These are phyloP conservation scores for Ustilago vetiveriae DNA, from an alignment of 1,284 basidiomycete genomes.

Conservation along the genomic window DNA sequence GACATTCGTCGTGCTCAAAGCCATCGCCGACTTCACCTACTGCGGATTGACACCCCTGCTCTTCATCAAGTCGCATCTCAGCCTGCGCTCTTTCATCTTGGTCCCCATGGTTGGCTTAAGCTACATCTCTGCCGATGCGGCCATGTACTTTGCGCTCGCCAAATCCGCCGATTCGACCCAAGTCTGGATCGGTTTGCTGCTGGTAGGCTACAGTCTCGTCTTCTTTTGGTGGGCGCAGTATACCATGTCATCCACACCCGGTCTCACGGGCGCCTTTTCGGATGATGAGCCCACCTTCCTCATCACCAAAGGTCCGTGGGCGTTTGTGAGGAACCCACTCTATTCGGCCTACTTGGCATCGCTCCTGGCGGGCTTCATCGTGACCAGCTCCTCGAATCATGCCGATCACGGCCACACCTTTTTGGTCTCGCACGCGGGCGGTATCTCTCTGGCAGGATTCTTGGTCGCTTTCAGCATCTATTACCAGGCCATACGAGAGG, in stretches of 20 bases:
- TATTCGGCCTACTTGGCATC: conserved; percentile 43
- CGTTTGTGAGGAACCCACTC: conserved; percentile 33
- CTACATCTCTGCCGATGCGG: conserved; percentile 14
- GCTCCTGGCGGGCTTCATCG: conserved; percentile 36
- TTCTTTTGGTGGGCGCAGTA: conserved; percentile 48
- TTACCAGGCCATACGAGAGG: conserved; percentile 37
- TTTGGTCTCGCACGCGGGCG: conserved; percentile 33
- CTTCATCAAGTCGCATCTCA: conserved; percentile 26
- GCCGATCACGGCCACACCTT: conserved; percentile 36
- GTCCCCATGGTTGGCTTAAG: conserved; percentile 10
- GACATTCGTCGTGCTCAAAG: conserved; percentile 26
- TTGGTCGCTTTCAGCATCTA: conserved; percentile 29
- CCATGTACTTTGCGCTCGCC: conserved; percentile 33
- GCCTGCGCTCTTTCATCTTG: conserved; percentile 10
- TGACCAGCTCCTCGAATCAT: conserved; percentile 38
- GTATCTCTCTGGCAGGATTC: conserved; percentile 20
- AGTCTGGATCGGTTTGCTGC: conserved; percentile 13
- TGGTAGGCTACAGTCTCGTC: conserved; percentile 26
- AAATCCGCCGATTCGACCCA: conserved; percentile 35
- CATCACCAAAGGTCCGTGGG: conserved; percentile 34
- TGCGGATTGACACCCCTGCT: conserved; percentile 26
- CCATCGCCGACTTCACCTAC: conserved; percentile 27
- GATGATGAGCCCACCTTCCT: conserved; percentile 34
- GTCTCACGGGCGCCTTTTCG: conserved; percentile 30
- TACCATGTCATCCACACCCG: conserved; percentile 15